Percentiles rank a stretch among this genome's conserved stretches.
phyloP scores from a whole-genome alignment of 129 eudicot species.

The Saussurea involucrata region DNA sequence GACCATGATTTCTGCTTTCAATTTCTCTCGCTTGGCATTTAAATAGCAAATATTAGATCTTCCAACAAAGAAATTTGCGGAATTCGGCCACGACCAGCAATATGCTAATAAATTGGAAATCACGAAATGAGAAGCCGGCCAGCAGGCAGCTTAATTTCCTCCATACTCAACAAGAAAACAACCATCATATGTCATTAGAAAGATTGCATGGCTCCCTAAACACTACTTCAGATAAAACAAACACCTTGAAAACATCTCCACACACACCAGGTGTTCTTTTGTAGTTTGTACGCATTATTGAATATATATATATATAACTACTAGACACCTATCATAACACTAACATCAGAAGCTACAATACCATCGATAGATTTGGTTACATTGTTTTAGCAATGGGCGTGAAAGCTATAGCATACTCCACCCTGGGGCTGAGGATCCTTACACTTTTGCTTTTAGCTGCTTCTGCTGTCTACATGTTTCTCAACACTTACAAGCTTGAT shows the following conservation, averaged over 20 bases:
- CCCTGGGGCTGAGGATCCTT: slow-evolving; percentile 34
- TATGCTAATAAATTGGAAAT: not conserved
- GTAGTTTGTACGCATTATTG: not conserved
- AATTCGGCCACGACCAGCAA: not conserved
- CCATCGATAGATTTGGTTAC: not conserved
- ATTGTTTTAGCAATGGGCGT: slow-evolving; percentile 20
- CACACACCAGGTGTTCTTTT: not conserved
- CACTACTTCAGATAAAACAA: not conserved
- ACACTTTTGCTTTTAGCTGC: slow-evolving; percentile 30
- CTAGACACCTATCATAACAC: not conserved
- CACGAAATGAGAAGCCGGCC: not conserved
- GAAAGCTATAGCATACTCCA: slow-evolving; percentile 23
- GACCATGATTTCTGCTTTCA: too few species aligned
- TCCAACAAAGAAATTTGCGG: too few species aligned
- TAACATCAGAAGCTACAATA: not conserved
- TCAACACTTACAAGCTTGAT: slow-evolving; percentile 15
- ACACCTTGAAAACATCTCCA: slow-evolving; percentile 1
- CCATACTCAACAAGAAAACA: not conserved
- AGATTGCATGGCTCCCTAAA: not conserved
- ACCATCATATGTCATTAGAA: not conserved
- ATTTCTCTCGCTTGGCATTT: too few species aligned
- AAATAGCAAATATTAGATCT: too few species aligned
- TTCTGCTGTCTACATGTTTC: slow-evolving; percentile 32
- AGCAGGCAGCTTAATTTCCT: not conserved
- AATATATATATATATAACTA: not conserved